Base-by-base conservation (phyloP, 352 stramenopile species). In the Phytophthora idaei region DNA sequence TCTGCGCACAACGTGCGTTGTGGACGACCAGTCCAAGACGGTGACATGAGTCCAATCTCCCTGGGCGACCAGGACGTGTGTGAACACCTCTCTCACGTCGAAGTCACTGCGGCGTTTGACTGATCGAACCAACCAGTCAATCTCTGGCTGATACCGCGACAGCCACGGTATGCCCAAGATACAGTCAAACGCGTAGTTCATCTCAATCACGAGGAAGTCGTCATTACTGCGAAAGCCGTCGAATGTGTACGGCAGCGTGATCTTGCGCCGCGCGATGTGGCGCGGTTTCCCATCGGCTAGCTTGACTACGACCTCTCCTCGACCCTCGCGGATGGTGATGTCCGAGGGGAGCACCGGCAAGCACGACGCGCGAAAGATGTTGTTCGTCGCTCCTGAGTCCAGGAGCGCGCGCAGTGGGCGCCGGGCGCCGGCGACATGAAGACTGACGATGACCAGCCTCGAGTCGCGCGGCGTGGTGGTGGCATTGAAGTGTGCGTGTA, bases 141-240 rank as follows among this genome's bases (percentile, higher is more conserved):
- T 21, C 21, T 21, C 21, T 21, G 21, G 21, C 21, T 21, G 21
- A 21, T 21, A 46, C n/a, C 14, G 41, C 12, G 41, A 5, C 41
- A 46, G 14, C 1, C 11, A 46, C 14, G 41, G n/a, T 6, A 75
- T 69, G 4, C 61, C 41, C 12, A 78, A 29, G 58, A 70, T 78
- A 25, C 53, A 68, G 41, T 73, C 56, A 28, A 67, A 73, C 3
- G 41, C 56, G 39, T 73, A 68, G 29, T 76, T 63, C 32, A 75
- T 59, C 10, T 64, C 50, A 29, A 75, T 52, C 36, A 21, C 21
- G 21, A 21, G 0, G 21, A 21, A 21, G 21, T 21, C 21, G 21
- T 21, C 21, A 21, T 21, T 58, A 25, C 14, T 42, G 15, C 12
- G 25, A 25, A 44, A 52, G n/a, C 41, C 41, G n/a, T 46, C 41